phyloP scores from a whole-genome alignment of 2,329 filamentous ascomycete species.

The Magnaporthiopsis rhizophila region DNA sequence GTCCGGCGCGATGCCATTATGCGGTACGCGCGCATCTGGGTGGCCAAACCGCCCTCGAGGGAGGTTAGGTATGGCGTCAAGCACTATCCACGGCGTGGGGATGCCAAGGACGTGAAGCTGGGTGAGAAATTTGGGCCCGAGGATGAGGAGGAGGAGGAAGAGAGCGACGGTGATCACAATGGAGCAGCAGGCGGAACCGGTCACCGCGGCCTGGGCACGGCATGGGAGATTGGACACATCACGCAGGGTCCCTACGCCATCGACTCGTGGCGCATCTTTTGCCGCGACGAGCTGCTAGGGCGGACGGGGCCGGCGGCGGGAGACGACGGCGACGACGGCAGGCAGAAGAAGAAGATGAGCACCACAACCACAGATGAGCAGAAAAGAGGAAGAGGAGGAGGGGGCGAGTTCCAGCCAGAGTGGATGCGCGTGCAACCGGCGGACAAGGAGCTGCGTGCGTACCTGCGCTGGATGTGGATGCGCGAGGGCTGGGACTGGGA shows the following conservation, averaged over 20 bases:
- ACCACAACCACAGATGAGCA: too few relatives aligned
- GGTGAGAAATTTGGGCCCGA: constrained; percentile 21
- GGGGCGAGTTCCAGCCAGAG: constrained; percentile 62
- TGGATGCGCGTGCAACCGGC: constrained; percentile 80
- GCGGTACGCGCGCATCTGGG: constrained; percentile 61
- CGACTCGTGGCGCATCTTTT: constrained; percentile 92
- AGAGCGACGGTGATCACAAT: constrained; percentile 3
- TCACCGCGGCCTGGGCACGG: constrained; percentile 24
- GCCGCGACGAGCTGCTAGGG: constrained; percentile 68
- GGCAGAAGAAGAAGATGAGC: constrained; percentile 9
- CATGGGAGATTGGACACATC: constrained; percentile 81
- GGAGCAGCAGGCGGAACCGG: constrained; percentile 19
- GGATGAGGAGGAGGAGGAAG: constrained; percentile 9
- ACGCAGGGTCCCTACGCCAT: constrained; percentile 76
- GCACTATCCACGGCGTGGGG: constrained; percentile 31
- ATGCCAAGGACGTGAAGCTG: constrained; percentile 21
- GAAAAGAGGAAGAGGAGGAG: not conserved
- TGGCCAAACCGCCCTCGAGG: constrained; percentile 51
- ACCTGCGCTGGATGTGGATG: constrained; percentile 86
- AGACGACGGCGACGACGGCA: constrained; percentile 25
- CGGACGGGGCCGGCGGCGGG: constrained; percentile 49
- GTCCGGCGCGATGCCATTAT: constrained; percentile 62
- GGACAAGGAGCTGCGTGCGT: constrained; percentile 87
- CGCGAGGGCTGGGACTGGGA: constrained; percentile 80
- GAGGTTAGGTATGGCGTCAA: constrained; percentile 46